These are phyloP conservation scores for Pisolithus albus DNA, from an alignment of 768 basidiomycete species.

Conservation along the genomic window DNA sequence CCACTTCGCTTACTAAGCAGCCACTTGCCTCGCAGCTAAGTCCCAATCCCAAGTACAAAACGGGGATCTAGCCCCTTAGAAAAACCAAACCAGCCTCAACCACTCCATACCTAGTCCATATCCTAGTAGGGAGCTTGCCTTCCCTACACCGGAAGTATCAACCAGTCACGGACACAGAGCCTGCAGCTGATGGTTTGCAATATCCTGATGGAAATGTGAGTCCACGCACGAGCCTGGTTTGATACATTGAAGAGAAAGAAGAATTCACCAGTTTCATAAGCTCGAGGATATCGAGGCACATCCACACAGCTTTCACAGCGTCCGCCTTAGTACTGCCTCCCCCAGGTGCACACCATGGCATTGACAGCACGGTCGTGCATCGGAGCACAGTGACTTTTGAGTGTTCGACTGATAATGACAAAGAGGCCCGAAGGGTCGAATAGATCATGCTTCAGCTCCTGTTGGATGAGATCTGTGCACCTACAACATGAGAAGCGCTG, in stretches of 20 bases:
- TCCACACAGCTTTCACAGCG: no score
- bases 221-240: conserved; percentile 4
- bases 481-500: no score
- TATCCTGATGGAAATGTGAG: conserved; percentile 79
- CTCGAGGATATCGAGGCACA: conserved; percentile 87
- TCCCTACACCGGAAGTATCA: no score
- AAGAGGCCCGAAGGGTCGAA: conserved; percentile 81
- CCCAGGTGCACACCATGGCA: conserved; percentile 60
- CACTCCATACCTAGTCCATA: no score
- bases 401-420: conserved; percentile 65
- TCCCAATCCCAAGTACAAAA: no score
- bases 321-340: no score
- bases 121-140: no score
- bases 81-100: no score
- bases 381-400: conserved; percentile 89
- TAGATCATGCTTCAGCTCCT: conserved; percentile 56
- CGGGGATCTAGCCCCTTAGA: no score
- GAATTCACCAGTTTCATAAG: conserved; percentile 87
- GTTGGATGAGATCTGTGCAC: no score
- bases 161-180: conserved; percentile 88
- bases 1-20: no score
- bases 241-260: conserved; percentile 9
- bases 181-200: conserved; percentile 93
- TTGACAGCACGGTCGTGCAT: conserved; percentile 85
- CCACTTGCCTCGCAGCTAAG: no score